A percentile compares a stretch with the other conserved stretches of the same genome.
Evolutionary conservation across 495 filamentous ascomycete species (phyloP).

Genomic region (Wilcoxina mikolae): DNA sequence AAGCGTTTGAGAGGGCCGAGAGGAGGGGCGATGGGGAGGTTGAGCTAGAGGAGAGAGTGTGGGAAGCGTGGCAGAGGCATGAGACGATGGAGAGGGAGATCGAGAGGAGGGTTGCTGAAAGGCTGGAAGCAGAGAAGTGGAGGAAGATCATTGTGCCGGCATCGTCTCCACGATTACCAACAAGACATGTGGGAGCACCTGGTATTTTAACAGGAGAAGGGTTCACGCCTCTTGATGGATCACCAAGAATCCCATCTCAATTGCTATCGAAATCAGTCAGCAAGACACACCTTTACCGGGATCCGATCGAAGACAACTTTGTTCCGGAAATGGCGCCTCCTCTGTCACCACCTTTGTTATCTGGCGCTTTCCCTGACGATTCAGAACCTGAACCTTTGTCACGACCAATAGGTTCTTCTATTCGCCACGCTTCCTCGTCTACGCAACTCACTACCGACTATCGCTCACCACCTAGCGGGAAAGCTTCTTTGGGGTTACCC

Average conservation of each 20-base stretch:
- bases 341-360: neutral
- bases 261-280: neutral
- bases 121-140: conserved; percentile 4
- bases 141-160: conserved; percentile 2
- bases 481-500: neutral
- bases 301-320: neutral
- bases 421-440: neutral
- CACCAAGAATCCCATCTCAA: neutral
- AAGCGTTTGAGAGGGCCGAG: conserved; percentile 16
- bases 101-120: conserved; percentile 19
- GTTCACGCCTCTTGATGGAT: neutral
- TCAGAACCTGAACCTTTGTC: neutral
- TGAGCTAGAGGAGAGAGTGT: conserved; percentile 24
- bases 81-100: conserved; percentile 23
- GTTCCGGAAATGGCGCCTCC: neutral
- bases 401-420: neutral
- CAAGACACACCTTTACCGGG: neutral
- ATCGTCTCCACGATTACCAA: neutral
- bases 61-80: conserved; percentile 21
- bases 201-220: neutral
- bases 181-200: conserved; percentile 1
- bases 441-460: neutral
- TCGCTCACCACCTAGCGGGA: neutral
- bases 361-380: neutral
- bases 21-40: conserved; percentile 14